Base-by-base conservation (phyloP, 306 rosid species). In the Carpinus fangiana region DNA sequence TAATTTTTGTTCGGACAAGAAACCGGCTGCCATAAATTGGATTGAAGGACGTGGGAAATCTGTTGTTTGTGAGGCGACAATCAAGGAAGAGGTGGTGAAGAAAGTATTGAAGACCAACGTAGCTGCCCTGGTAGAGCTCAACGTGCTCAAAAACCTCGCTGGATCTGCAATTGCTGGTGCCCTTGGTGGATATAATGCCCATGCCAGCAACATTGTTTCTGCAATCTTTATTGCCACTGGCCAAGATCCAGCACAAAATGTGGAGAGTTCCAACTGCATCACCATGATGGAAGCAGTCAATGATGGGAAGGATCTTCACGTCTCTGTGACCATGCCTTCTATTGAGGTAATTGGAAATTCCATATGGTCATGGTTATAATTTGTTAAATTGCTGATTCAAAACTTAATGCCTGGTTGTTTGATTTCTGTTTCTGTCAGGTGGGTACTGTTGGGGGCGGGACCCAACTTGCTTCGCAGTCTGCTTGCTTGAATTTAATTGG, bases 191-290 rank as follows among this genome's bases (percentile, higher is more conserved):
- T 91, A 78, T 76, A 91, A 91, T 73, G 96, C 96, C 55, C 96
- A 89, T 86, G 96, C 93, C 78, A 91, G 93, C 87, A 91, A 91
- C 81, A 91, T 89, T 21, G 93, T 91, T 52, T 82, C 93, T 54
- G 96, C 96, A 36, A 56, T 91, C 67, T 91, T 80, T 79, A 70
- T 91, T 41, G 96, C 96, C 84, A 91, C 91, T 5, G 96, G 96
- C 79, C 96, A 91, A 67, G 96, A 91, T 83, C 96, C 96, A 43
- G 96, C 96, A 75, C 93, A 91, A 83, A 91, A 91, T 85, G 84
- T 91, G 26, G 96, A 91, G 86, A 91, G 96, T 81, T 91, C 93
- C 38, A 92, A 90, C 62, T 89, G 96, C 79, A 87, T 89, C 34
- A 86, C 93, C 73, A 90, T 90, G 94, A 88, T 90, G 90, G 94